Evolutionary conservation across 2,329 filamentous ascomycete genomes (phyloP), one percentile per base, ranked within the genome.

Genomic region (Aspergillus sp.): DNA sequence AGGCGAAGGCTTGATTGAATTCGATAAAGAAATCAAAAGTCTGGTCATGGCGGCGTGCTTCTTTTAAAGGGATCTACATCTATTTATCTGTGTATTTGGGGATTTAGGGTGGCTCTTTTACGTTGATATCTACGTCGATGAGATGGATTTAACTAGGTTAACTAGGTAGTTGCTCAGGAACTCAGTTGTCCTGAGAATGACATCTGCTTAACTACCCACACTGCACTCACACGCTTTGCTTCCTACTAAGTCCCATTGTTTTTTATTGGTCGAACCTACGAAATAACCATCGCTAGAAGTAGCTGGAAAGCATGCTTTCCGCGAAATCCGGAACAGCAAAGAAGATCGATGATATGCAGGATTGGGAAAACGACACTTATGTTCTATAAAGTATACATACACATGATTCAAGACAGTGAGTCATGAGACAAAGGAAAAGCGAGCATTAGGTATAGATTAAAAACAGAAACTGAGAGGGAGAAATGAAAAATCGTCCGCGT

Each of bases 1-100:
- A 74, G 56, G 62, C 68, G 44, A 59, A 68, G 39, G 65, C 66
- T 59, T 63, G 44, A 55, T 59, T 63, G 44, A 55, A 51, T 41
- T 19, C 15, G n/a, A 41, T 40, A 9, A 24, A 19, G 24, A 20
- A 34, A 15, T 40, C n/a, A 52, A 39, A 27, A 46, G 30, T 27
- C 33, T 54, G 19, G 5, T 40, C 15, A 22, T n/a, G 34, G 46
- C 33, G 34, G 44, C 24, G n/a, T 30, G 19, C 22, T 41, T 17
- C 13, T 39, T 24, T 34, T 1, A 1, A n/a, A n/a, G 49, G 45
- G 30, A 13, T 19, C 15, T 27, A 34, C 34, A 27, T 17, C 12
- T 22, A 45, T 45, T 24, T 17, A 15, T 45, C 24, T 22, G 30
- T 46, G 13, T 30, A 30, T 30, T 6, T 27, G 22, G 20, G 44